Base-by-base conservation (phyloP, 1,139 yeast species). In the Magnusiomyces clavatus region DNA sequence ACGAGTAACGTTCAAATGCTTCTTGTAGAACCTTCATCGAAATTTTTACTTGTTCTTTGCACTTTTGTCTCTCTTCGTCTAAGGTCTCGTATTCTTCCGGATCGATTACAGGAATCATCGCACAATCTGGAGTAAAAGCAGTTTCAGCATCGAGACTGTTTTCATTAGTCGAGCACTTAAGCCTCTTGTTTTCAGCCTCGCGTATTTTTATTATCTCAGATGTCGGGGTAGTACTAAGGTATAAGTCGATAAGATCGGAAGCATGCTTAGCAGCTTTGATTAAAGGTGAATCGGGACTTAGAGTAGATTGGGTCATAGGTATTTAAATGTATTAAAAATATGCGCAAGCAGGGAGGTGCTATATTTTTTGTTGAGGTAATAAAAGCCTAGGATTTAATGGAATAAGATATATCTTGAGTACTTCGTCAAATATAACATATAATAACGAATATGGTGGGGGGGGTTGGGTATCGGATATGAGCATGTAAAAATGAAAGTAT, bases 1-100 rank as follows among this genome's bases (percentile, higher is more conserved):
- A 63, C 63, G 51, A 56, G 58, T 65, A 74, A 42, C 57, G 56
- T 1, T 62, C 56, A n/a, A 74, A 60, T 0, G 72, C 69, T 24
- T 68, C 67, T 41, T 59, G 52, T 24, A 69, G 61, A 6, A 73
- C 62, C 2, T 57, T 54, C 46, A 71, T 53, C 0, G 75, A 61
- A 46, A 64, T 59, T 31, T 53, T 49, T 17, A 72, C 68, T 56
- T 67, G 69, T 5, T 51, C 49, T 55, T 66, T 66, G n/a, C 71
- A 44, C 3, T 35, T 20, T 35, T 19, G 14, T n/a, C 39, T 24
- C 11, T 19, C n/a, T 17, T n/a, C 14, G 8, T 44, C 40, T 16
- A 44, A 17, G 10, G 17, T 24, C 12, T 16, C 47, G 36, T 34
- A 34, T 16, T 44, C 47, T 6, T 13, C 14, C 6, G 38, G 14